A percentile compares a stretch with the other conserved stretches of the same genome.
Evolutionary conservation across 148 eudicot genomes (phyloP).

Genomic region (Fallopia convolvulus): DNA sequence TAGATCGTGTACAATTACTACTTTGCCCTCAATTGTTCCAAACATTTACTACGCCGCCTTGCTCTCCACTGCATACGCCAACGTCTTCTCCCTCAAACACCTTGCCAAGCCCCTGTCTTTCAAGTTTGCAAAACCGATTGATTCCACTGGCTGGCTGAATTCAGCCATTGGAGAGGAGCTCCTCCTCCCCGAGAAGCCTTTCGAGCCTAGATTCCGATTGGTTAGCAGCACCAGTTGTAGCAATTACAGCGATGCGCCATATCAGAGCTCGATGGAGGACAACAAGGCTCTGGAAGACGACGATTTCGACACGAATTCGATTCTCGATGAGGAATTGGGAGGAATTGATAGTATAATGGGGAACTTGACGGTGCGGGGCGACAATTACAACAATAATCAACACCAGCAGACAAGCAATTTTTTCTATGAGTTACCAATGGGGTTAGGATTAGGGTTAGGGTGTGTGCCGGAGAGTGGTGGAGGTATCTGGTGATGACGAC

Average conservation of each 20-base stretch:
- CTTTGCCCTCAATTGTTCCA: too few species aligned
- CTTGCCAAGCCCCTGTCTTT: constrained; percentile 31
- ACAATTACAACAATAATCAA: constrained; percentile 18
- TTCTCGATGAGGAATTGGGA: constrained; percentile 75
- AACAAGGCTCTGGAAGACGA: constrained; percentile 16
- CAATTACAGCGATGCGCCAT: constrained; percentile 16
- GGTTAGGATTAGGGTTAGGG: constrained; percentile 61
- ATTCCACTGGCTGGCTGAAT: not conserved
- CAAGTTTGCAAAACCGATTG: constrained; percentile 4
- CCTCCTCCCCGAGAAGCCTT: constrained; percentile 52
- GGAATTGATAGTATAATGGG: constrained; percentile 91
- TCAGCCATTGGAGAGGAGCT: constrained; percentile 38
- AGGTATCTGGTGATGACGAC: constrained; percentile 51
- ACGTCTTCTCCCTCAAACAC: constrained; percentile 55
- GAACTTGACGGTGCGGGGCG: constrained; percentile 24
- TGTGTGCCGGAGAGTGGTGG: constrained; percentile 71
- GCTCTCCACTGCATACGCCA: too few species aligned
- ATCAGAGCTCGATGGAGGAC: constrained; percentile 16
- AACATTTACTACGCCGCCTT: too few species aligned
- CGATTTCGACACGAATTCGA: constrained; percentile 72
- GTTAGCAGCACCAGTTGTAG: not conserved
- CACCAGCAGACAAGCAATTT: constrained; percentile 17
- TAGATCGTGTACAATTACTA: too few species aligned
- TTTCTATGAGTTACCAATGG: constrained; percentile 73
- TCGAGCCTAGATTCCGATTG: constrained; percentile 22